Evolutionary conservation across 768 basidiomycete species (phyloP).

Genomic region (Boletus reticuloceps): DNA sequence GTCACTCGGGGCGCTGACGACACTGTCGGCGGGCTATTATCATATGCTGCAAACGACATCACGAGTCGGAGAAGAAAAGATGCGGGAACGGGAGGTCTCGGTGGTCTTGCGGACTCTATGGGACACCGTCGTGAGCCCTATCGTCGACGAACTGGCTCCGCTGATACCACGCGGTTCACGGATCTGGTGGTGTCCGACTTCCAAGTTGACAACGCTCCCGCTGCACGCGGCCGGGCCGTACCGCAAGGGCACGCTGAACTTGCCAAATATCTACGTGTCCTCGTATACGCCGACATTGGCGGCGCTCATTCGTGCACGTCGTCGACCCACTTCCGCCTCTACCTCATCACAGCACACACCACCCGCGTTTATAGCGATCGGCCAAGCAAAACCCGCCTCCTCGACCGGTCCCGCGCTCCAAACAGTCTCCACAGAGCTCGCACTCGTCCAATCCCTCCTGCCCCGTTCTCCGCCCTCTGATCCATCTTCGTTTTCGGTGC

Average conservation of each 20-base stretch:
- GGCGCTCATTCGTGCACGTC: conserved; percentile 27
- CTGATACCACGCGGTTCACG: conserved; percentile 21
- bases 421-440: conserved; percentile 16
- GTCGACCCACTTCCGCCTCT: neutral
- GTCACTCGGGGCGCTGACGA: conserved; percentile 10
- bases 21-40: conserved; percentile 5
- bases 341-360: neutral
- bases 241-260: conserved; percentile 8
- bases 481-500: neutral
- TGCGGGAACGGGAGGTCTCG: conserved; percentile 15
- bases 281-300: conserved; percentile 34
- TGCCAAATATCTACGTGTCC: conserved; percentile 25
- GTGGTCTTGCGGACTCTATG: conserved; percentile 23
- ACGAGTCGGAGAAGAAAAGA: conserved; percentile 20
- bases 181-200: conserved; percentile 37
- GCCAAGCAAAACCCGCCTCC: conserved; percentile 14
- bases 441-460: conserved; percentile 18
- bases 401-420: conserved; percentile 8
- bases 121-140: conserved; percentile 21
- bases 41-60: conserved; percentile 3
- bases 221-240: conserved; percentile 34
- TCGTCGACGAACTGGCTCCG: conserved; percentile 12
- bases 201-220: conserved; percentile 29
- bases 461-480: conserved; percentile 5
- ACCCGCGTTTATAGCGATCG: conserved; percentile 16